Conservation (phyloP, 371 early-diverging fungal genomes). For the Capillidium rhysosporum region DNA sequence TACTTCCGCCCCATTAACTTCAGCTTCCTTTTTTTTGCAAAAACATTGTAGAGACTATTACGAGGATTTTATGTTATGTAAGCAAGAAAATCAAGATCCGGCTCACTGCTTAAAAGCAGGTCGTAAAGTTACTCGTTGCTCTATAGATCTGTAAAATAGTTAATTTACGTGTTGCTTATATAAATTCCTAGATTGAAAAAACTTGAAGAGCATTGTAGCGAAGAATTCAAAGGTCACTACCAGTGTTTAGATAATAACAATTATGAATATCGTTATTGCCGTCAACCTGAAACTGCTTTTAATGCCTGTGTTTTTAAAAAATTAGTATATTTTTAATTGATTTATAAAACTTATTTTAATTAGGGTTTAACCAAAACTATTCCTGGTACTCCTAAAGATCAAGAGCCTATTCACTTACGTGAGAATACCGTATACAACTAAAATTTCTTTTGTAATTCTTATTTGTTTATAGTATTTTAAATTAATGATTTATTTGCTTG, state of each 20-base stretch:
- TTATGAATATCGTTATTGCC: slow-evolving; percentile 65
- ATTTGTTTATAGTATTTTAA: too few species aligned
- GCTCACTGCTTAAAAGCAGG: slow-evolving; percentile 82
- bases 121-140: slow-evolving; percentile 87
- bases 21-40: slow-evolving; percentile 80
- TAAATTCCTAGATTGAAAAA: slow-evolving; percentile 43
- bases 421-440: slow-evolving; percentile 45
- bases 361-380: slow-evolving; percentile 62
- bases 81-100: slow-evolving; percentile 74
- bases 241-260: slow-evolving; percentile 81
- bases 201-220: slow-evolving; percentile 74
- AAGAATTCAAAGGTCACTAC: slow-evolving; percentile 79
- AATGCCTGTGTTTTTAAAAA: slow-evolving; percentile 82
- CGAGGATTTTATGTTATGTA: slow-evolving; percentile 94
- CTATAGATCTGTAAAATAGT: slow-evolving; percentile 56
- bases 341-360: neutral
- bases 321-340: slow-evolving; percentile 33
- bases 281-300: slow-evolving; percentile 54
- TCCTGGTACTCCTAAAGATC: slow-evolving; percentile 46
- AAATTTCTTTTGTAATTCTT: too few species aligned
- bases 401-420: slow-evolving; percentile 48
- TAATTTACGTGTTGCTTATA: neutral
- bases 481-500: too few species aligned
- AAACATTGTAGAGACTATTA: slow-evolving; percentile 76
- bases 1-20: slow-evolving; percentile 83